Evolutionary conservation across 495 filamentous ascomycete genomes (phyloP), one percentile per base, ranked within the genome.

Genomic region (Tuber indicum): DNA sequence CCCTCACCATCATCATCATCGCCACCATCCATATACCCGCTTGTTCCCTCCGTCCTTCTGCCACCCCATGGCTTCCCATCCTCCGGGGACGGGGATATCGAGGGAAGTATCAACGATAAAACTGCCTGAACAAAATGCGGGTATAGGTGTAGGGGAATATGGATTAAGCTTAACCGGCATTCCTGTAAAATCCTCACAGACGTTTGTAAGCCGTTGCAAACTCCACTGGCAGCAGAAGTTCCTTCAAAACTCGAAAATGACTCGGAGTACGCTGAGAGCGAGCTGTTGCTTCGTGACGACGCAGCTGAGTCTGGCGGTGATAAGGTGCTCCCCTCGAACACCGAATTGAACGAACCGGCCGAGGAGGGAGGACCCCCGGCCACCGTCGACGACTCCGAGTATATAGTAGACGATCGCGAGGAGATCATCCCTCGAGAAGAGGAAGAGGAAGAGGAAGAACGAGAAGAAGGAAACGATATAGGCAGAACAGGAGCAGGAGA

Each of bases 121-220:
- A 99, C 92, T 0, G 94, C 89, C 81, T 96, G 92, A 52, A 97
- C 86, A 82, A 97, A 94, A 76, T 87, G 88, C 3, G 91, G 88
- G 83, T 98, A 98, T 47, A 95, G 87, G 44, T 90, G 86, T 71
- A 97, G 84, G 2, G 96, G 94, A 73, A 99, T 96, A 84, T 97
- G 94, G 77, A 98, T 93, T 74, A 99, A 87, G 81, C 90, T 93
- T 78, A 98, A 87, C 73, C 90, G 90, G 79, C 93, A 93, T 79
- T 97, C 94, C 96, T 99, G 86, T 76, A 81, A 42, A 79, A 83
- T 80, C 75, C 81, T 83, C 76, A 81, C 82, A 70, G 82, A 82
- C 46, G 82, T 81, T 70, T 81, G 82, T 83, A 83, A 83, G 82
- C 82, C 81, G 80, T 78, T 81, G 74, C 79, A 80, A 32, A 80